A percentile compares a stretch with the other conserved stretches of the same genome.
phyloP scores from a whole-genome alignment of 192 early-diverging fungal genomes.

The Linnemannia zychae region DNA sequence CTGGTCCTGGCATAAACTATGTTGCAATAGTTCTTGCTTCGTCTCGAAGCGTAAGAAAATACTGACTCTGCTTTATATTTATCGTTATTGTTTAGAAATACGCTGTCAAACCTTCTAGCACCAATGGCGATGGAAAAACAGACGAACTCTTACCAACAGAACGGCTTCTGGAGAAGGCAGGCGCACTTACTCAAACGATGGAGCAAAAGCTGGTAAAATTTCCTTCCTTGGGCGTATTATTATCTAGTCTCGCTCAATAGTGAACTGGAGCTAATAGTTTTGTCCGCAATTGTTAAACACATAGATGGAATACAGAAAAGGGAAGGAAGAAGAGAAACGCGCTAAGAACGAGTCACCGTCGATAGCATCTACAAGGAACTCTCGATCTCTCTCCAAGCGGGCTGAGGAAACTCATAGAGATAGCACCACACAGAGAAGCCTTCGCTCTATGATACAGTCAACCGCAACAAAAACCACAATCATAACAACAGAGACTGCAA shows the following conservation, averaged over 20 bases:
- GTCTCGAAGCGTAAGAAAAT: background rate
- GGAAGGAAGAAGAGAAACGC: constrained; percentile 21
- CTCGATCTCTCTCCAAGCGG: background rate
- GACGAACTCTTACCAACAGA: constrained; percentile 6
- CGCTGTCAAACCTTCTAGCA: background rate
- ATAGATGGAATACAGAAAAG: constrained; percentile 17
- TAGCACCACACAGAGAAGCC: background rate
- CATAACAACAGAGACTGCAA: background rate
- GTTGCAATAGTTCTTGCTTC: too few species aligned
- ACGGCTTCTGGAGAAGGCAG: constrained; percentile 14
- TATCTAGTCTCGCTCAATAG: background rate
- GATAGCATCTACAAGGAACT: background rate
- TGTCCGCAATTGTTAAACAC: background rate
- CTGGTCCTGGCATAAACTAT: too few species aligned
- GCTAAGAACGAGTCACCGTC: background rate
- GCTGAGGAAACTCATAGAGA: background rate
- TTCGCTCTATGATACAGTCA: background rate
- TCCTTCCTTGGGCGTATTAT: background rate
- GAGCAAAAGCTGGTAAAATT: constrained; percentile 41
- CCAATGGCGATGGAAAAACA: background rate
- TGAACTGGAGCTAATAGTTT: background rate
- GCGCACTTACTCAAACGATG: constrained; percentile 12
- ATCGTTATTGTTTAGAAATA: constrained; percentile 12
- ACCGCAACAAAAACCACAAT: background rate
- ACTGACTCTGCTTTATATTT: background rate